Evolutionary conservation across 2,329 filamentous ascomycete genomes (phyloP), one percentile per base, ranked within the genome.

Genomic region (Beauveria medogensis): DNA sequence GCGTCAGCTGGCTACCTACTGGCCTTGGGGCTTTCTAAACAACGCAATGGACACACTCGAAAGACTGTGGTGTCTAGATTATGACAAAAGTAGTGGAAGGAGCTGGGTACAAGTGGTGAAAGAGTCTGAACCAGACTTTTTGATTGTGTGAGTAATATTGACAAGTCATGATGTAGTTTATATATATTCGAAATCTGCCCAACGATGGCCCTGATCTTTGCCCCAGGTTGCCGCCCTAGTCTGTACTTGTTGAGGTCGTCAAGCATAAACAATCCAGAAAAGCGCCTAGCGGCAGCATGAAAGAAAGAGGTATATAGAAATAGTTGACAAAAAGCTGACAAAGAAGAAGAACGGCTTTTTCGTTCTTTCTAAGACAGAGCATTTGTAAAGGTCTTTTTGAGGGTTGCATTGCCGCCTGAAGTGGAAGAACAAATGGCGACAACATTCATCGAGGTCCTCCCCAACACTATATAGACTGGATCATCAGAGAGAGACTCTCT

Each of bases 161-260:
- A 10, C 26, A 26, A 7, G 26, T 7, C 26, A 26, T 26, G 26
- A 26, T 26, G 26, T 26, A 26, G 26, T 26, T 7, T 26, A 6
- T 1, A 26, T 26, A 7, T 26, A 5, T 26, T 26, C 24, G 24
- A 26, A 28, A 28, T 28, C 8, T 30, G 28, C 28, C 8, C 8
- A 30, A 26, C 4, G 1, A 26, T 26, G 26, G 6, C 6, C 26
- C 26, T 26, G 26, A 26, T 26, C 26, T 4, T 22, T 22, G 22
- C 22, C 22, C 22, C 22, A 28, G 26, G 26, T 28, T 28, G 46
- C 30, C 51, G 24, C 60, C 47, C 24, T 55, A 50, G 47, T 43
- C 34, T 48, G 60, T 62, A 50, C 34, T 61, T 47, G 44, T 62
- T 43, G 55, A 59, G 60, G 44, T 62, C 60, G 55, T 59, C 55